Conservation (phyloP, 1,139 yeast species). For the Scheffersomyces quercinus region DNA sequence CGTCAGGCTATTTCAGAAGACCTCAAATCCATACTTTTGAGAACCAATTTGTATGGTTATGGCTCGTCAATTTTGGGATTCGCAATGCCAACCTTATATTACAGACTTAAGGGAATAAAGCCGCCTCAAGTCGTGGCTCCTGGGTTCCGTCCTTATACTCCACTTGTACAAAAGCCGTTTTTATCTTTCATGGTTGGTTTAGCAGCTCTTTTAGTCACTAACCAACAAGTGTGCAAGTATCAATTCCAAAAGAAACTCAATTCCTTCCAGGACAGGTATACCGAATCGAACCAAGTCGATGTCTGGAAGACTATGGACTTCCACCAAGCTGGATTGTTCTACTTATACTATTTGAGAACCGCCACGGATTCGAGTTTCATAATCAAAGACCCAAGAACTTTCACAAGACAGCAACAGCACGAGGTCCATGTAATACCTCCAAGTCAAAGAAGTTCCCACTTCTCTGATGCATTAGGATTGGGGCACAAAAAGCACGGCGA, state of each 20-base stretch:
- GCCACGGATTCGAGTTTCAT: conserved; percentile 35
- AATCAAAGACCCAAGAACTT: conserved; percentile 38
- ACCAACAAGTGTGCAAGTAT: conserved; percentile 26
- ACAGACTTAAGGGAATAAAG: not conserved
- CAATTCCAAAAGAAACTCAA: conserved; percentile 22
- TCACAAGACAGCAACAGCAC: conserved; percentile 23
- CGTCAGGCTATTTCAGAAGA: conserved; percentile 33
- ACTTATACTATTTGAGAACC: conserved; percentile 35
- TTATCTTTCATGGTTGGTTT: conserved; percentile 35
- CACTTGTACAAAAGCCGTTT: conserved; percentile 32
- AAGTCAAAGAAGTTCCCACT: conserved; percentile 2
- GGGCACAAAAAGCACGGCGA: conserved; percentile 10
- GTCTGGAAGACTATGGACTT: conserved; percentile 44
- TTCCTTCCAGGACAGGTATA: conserved; percentile 11
- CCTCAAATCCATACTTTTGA: conserved; percentile 26
- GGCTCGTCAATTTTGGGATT: conserved; percentile 25
- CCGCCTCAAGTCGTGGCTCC: conserved; percentile 8
- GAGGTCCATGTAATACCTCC: conserved; percentile 31
- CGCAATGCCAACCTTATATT: conserved; percentile 20
- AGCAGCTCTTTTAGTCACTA: conserved; percentile 25
- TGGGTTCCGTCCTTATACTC: conserved; percentile 6
- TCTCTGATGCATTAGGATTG: conserved; percentile 4
- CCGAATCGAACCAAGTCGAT: conserved; percentile 19
- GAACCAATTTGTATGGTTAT: conserved; percentile 11
- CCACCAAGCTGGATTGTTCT: conserved; percentile 38